A percentile compares a stretch with the other conserved stretches of the same genome.
phyloP scores from a whole-genome alignment of 1,139 yeast genomes.

The Candida smagusa region DNA sequence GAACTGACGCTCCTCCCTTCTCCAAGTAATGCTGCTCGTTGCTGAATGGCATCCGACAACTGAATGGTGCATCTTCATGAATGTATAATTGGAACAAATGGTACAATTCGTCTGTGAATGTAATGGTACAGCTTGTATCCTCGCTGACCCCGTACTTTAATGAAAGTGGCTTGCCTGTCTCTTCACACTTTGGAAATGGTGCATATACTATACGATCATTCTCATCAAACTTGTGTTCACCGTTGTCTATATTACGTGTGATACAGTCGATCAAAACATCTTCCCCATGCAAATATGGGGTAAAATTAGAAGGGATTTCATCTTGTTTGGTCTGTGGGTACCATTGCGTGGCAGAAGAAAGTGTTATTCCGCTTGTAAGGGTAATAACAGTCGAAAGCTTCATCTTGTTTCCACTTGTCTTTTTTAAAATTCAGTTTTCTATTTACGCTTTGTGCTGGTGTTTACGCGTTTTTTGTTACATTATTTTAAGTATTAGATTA shows the following conservation, averaged over 20 bases:
- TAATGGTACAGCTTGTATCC: constrained; percentile 59
- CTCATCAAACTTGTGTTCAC: constrained; percentile 70
- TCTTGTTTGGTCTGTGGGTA: constrained; percentile 35
- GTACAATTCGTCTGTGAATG: constrained; percentile 62
- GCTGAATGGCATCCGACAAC: constrained; percentile 60
- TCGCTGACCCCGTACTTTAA: constrained; percentile 53
- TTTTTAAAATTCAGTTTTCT: no score
- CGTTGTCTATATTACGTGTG: constrained; percentile 65
- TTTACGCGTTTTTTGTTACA: no score
- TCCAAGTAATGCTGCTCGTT: constrained; percentile 40
- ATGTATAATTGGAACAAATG: constrained; percentile 72
- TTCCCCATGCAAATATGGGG: constrained; percentile 43
- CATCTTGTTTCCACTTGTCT: constrained; percentile 4
- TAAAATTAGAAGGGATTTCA: constrained; percentile 34
- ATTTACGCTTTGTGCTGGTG: no score
- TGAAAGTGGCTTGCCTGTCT: constrained; percentile 56
- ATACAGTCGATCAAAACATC: constrained; percentile 58
- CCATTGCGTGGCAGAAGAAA: constrained; percentile 22
- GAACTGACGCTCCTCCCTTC: constrained; percentile 53
- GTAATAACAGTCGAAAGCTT: constrained; percentile 8
- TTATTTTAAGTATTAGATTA: no score
- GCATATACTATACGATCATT: constrained; percentile 56
- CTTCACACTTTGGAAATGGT: constrained; percentile 62
- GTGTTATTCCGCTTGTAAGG: not conserved
- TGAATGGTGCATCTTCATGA: constrained; percentile 75